Base-by-base conservation (phyloP, 2,329 filamentous ascomycete species). In the Fusarium sp. region DNA sequence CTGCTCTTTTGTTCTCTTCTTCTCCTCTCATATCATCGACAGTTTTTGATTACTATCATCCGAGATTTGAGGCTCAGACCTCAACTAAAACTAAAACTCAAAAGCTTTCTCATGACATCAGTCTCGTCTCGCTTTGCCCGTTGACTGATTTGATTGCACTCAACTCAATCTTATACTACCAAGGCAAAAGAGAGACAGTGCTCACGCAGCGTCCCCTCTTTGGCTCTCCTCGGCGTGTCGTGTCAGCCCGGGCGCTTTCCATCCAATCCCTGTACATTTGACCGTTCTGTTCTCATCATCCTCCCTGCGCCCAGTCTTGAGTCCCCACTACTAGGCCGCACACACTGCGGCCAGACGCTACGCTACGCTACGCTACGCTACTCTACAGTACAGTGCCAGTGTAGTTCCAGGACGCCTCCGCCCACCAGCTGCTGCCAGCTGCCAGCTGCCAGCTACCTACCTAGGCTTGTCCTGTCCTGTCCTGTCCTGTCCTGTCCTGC, bases 181-280 rank as follows among this genome's bases (percentile, higher is more conserved):
- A 64, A 64, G 52, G 50, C 54, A 50, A 47, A 57, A 47, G 30
- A 62, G 63, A 62, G 62, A 50, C 66, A 65, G 56, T 66, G 54
- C 57, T 49, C 54, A 54, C 60, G 33, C 50, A 63, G 30, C 46
- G 40, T 47, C 42, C 58, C 38, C 38, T 66, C 56, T 67, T 62
- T 54, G 47, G 56, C 45, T 40, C 57, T 63, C 59, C 34, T 56
- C 40, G 49, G 41, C 44, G 61, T 62, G 65, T 75, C 70, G 76
- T 78, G 75, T 77, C 76, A 78, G 75, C 75, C 74, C 65, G 70
- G 74, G 62, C 70, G 47, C 65, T 65, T 70, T 65, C 62, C 65
- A 70, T 59, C 76, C 77, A 78, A 78, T 78, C 77, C 74, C 70
- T 70, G 72, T 38, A 15, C 47, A 36, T 16, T 38, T 20, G 4